Conservation (phyloP, 2,329 filamentous ascomycete species). For the Didymella segeticola region DNA sequence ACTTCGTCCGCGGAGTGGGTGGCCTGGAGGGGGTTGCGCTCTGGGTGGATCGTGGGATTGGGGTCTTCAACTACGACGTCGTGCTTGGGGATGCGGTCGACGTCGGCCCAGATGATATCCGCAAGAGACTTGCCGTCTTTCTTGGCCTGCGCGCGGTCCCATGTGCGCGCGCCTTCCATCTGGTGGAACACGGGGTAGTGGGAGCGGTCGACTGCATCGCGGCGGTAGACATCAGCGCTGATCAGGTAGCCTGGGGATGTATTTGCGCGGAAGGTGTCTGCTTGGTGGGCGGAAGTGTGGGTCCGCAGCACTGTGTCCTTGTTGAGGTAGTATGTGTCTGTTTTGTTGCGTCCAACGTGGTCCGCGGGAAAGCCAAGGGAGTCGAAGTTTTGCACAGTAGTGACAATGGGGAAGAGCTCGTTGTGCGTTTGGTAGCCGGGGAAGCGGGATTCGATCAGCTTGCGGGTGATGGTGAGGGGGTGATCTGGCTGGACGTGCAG, state of each 20-base stretch:
- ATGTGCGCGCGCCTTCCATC: slow-evolving; percentile 93
- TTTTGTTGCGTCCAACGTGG: slow-evolving; percentile 84
- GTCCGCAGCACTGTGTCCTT: slow-evolving; percentile 82
- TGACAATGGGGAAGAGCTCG: slow-evolving; percentile 81
- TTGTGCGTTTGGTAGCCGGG: slow-evolving; percentile 79
- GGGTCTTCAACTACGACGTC: slow-evolving; percentile 80
- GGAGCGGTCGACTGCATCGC: slow-evolving; percentile 91
- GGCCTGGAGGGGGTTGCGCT: slow-evolving; percentile 83
- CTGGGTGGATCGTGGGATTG: slow-evolving; percentile 76
- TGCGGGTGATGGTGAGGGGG: slow-evolving; percentile 86
- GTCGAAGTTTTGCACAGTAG: slow-evolving; percentile 89
- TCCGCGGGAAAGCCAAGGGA: slow-evolving; percentile 89
- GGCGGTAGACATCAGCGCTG: slow-evolving; percentile 91
- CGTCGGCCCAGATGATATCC: slow-evolving; percentile 71
- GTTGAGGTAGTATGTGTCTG: slow-evolving; percentile 97
- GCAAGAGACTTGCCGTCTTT: slow-evolving; percentile 56
- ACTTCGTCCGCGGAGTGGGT: slow-evolving; percentile 78
- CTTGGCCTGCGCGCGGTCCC: slow-evolving; percentile 72
- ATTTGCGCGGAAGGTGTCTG: slow-evolving; percentile 77
- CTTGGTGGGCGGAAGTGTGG: slow-evolving; percentile 93
- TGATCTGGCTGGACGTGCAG: slow-evolving; percentile 94
- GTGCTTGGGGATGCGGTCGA: slow-evolving; percentile 75
- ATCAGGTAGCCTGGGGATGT: slow-evolving; percentile 83
- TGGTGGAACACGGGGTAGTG: slow-evolving; percentile 99
- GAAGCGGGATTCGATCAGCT: slow-evolving; percentile 91